Base-by-base conservation (phyloP, 352 stramenopile species). In the Phytophthora sojae region DNA sequence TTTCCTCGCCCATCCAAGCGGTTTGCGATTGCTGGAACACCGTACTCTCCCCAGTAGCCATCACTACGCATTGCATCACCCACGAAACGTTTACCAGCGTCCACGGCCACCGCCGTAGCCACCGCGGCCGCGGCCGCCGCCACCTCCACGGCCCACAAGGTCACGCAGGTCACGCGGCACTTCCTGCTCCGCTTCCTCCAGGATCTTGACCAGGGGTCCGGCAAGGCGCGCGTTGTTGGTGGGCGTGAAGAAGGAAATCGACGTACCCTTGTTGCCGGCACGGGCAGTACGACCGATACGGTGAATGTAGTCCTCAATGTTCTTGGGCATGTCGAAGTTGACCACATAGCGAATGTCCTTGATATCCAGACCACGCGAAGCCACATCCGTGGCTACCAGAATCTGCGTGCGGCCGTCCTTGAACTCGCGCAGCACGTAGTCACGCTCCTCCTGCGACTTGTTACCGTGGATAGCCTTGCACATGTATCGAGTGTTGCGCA, bases 271-370 rank as follows among this genome's bases (percentile, higher is more conserved):
- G 58, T 97, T 97, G 15, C 96, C 97, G 51, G 96, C 97, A 83
- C 98, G 96, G n/a, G 97, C 98, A 9, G 98, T 99, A 94, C 98
- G 96, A 69, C 98, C 97, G 66, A 99, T 99, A 65, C 98, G 91
- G 75, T 99, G 97, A 57, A 99, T 97, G 81, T 99, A 99, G 75
- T 98, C 96, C 71, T 99, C 98, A 56, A 99, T 97, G 77, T 99
- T 99, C 69, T 98, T 98, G 47, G 98, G 97, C 79, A 99, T 99
- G 79, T 99, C 97, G 74, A 99, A 99, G 85, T 99, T 99, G 56
- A 99, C 97, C 15, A 99, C 98, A 78, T 98, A 98, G 57, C 90
- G 87, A 71, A 99, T 99, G 71, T 99, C 97, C 86, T 99, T 99
- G 63, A 99, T 98, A 81, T 99, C 98, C 25, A 99, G 80, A 78